Evolutionary conservation across 345 rosid species (phyloP).

Genomic region (Moricandia moricandioides): DNA sequence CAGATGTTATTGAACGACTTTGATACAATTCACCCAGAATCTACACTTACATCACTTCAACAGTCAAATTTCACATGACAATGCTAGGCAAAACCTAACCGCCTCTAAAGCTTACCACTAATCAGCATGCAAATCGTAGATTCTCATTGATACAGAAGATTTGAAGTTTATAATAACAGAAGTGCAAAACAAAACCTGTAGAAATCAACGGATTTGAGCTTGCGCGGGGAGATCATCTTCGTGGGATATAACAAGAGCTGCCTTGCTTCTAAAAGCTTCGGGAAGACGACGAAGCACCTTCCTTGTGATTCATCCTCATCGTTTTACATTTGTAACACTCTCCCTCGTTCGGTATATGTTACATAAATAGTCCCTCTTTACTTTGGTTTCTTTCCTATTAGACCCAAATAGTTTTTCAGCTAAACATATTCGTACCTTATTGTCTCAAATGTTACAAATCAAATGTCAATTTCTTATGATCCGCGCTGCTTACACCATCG

Average conservation of each 20-base stretch:
- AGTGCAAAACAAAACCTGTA: slow-evolving; percentile 48
- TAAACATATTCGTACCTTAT: neutral
- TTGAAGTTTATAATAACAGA: no score
- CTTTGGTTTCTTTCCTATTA: neutral
- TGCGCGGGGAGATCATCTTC: slow-evolving; percentile 60
- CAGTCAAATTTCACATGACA: neutral
- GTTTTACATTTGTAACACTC: slow-evolving; percentile 27
- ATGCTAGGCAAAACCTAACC: slow-evolving; percentile 14
- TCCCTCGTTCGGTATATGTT: neutral
- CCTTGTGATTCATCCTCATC: slow-evolving; percentile 17
- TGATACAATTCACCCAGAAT: neutral
- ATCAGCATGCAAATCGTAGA: neutral
- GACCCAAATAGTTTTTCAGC: neutral
- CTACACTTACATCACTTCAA: neutral
- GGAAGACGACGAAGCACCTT: slow-evolving; percentile 11
- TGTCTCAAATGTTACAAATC: neutral
- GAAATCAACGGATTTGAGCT: slow-evolving; percentile 73
- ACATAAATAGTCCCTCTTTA: neutral
- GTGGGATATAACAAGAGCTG: slow-evolving; percentile 10
- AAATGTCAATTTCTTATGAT: neutral
- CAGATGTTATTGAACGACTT: neutral
- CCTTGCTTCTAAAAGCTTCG: slow-evolving; percentile 19
- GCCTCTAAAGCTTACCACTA: neutral
- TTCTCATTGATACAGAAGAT: neutral
- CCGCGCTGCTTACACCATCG: no score